Conservation (phyloP, 441 rosid genomes). For the Bocquillonia castaneifolia region DNA sequence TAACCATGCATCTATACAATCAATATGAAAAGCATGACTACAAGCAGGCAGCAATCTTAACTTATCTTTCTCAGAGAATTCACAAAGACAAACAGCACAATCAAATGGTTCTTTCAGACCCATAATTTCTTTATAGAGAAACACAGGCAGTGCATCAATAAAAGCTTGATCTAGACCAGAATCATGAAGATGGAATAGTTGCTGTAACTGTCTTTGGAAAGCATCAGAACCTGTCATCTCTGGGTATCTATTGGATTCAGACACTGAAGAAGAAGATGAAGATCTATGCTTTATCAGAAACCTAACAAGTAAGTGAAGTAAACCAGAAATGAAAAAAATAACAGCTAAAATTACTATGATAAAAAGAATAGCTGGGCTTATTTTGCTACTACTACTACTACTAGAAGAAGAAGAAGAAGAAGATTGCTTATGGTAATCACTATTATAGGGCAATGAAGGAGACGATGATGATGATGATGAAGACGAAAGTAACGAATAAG, state of each 20-base stretch:
- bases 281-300: conserved; percentile 48
- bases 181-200: conserved; percentile 60
- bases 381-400: conserved; percentile 39
- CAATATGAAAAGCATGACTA: conserved; percentile 65
- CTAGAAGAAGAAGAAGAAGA: no score
- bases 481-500: conserved; percentile 31
- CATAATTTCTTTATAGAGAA: conserved; percentile 43
- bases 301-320: conserved; percentile 67
- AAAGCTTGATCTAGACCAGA: conserved; percentile 61
- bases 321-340: conserved; percentile 62
- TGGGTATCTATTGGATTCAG: conserved; percentile 41
- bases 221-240: conserved; percentile 38
- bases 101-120: conserved; percentile 62
- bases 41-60: conserved; percentile 61
- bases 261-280: conserved; percentile 46
- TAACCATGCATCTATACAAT: conserved; percentile 70
- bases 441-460: conserved; percentile 32
- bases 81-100: conserved; percentile 68
- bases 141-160: conserved; percentile 60
- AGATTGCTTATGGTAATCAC: conserved; percentile 41
- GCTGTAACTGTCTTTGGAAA: conserved; percentile 62
- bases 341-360: conserved; percentile 55
- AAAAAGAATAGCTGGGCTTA: conserved; percentile 62
- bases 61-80: conserved; percentile 46
- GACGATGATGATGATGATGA: conserved; percentile 33